Evolutionary conservation across 768 basidiomycete species (phyloP).

Genomic region (Holtermannia corniformis): DNA sequence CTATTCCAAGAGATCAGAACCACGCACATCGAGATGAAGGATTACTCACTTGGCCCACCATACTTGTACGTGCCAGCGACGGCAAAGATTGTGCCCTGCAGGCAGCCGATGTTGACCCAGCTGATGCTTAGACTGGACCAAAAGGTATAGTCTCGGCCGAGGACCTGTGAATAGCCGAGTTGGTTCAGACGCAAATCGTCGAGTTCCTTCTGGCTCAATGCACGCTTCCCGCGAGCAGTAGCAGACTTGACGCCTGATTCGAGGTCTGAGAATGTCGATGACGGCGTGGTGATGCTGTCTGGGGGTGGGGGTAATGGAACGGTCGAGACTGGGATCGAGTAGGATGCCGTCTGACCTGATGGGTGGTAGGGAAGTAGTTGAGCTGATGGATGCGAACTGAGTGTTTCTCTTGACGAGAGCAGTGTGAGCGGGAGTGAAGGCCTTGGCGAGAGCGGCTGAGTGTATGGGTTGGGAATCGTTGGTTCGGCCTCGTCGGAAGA

Average conservation of each 20-base stretch:
- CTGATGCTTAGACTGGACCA: constrained; percentile 37
- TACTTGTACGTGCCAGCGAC: constrained; percentile 35
- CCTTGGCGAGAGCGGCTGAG: not conserved
- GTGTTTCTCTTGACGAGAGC: not conserved
- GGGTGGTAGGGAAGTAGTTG: not conserved
- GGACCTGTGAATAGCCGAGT: constrained; percentile 36
- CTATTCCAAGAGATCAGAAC: not conserved
- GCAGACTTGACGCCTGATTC: not conserved
- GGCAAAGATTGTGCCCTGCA: constrained; percentile 34
- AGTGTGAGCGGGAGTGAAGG: not conserved
- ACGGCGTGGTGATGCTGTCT: not conserved
- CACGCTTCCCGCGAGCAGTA: not conserved
- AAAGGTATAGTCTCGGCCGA: constrained; percentile 39
- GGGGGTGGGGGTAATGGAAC: not conserved
- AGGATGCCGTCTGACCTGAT: not conserved
- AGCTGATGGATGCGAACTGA: not conserved
- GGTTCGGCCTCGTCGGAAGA: not conserved
- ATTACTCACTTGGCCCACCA: constrained; percentile 36
- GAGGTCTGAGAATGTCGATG: not conserved
- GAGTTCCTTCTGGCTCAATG: not conserved
- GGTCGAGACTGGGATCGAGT: not conserved
- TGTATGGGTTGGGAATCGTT: not conserved
- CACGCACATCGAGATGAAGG: too few relatives aligned
- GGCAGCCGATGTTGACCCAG: constrained; percentile 35
- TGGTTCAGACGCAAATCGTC: constrained; percentile 23